Conservation (phyloP, 1,284 basidiomycete genomes). For the Sphagnurus paluster region DNA sequence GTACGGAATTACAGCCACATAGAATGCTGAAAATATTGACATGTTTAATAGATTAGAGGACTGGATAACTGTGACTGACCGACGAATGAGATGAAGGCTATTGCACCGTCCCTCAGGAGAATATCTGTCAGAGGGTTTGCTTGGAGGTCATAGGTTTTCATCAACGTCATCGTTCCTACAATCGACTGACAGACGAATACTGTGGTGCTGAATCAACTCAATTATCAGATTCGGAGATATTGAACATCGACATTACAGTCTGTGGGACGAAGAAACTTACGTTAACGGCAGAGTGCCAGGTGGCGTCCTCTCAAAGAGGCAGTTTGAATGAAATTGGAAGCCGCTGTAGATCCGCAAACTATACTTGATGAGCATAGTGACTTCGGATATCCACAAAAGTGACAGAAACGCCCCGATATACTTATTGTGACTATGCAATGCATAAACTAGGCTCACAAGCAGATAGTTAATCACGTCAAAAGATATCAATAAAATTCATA, state of each 20-base stretch:
- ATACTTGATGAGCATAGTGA: not conserved
- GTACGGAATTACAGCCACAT: not conserved
- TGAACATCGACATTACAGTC: too few relatives aligned
- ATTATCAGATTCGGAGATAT: not conserved
- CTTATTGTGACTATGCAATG: not conserved
- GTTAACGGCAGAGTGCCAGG: not conserved
- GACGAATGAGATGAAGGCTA: not conserved
- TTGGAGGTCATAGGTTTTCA: not conserved
- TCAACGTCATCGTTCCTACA: constrained; percentile 1
- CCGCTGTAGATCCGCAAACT: not conserved
- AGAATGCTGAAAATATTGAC: not conserved
- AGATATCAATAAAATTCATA: not conserved
- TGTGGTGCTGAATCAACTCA: not conserved
- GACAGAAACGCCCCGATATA: not conserved
- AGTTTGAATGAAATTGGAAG: not conserved
- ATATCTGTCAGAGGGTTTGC: not conserved
- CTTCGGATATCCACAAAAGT: not conserved
- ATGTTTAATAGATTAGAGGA: not conserved
- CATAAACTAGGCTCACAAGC: constrained; percentile 2
- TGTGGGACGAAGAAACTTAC: too few relatives aligned
- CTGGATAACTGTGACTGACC: constrained; percentile 1
- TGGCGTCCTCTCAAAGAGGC: not conserved
- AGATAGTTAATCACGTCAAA: not conserved
- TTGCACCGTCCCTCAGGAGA: not conserved
- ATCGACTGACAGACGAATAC: not conserved